A percentile compares a stretch with the other conserved stretches of the same genome.
Evolutionary conservation across 306 rosid genomes (phyloP).

Genomic region (Malus asiatica): DNA sequence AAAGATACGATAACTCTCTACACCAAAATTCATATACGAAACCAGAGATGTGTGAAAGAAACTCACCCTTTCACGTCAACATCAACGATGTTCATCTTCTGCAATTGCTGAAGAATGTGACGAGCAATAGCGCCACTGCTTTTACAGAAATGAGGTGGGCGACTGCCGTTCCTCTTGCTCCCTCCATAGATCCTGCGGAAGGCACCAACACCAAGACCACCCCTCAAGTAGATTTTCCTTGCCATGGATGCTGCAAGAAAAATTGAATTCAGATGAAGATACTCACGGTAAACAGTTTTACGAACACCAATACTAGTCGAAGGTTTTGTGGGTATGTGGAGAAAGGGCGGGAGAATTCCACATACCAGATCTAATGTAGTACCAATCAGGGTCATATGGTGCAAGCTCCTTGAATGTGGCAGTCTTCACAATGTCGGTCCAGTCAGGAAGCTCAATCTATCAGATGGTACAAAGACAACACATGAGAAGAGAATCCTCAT

Average conservation of each 20-base stretch:
- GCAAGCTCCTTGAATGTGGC: conserved; percentile 64
- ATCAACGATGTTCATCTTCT: conserved; percentile 45
- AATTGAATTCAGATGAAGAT: neutral
- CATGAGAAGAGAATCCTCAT: neutral
- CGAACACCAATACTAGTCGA: neutral
- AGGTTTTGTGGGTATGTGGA: neutral
- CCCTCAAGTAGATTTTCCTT: conserved; percentile 70
- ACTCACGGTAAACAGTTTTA: neutral
- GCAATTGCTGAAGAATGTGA: conserved; percentile 59
- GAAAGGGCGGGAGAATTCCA: conserved; percentile 1
- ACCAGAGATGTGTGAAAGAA: neutral
- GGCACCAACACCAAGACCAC: conserved; percentile 79
- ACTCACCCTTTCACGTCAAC: conserved; percentile 55
- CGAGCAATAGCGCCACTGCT: conserved; percentile 71
- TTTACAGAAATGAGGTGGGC: conserved; percentile 71
- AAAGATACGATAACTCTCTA: neutral
- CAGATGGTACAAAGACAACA: neutral
- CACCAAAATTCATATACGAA: neutral
- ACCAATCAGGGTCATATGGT: conserved; percentile 80
- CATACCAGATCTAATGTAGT: conserved; percentile 55
- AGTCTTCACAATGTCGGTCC: conserved; percentile 70
- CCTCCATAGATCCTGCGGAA: conserved; percentile 72
- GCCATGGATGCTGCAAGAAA: conserved; percentile 59
- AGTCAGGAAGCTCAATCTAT: conserved; percentile 74
- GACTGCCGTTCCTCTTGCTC: conserved; percentile 69